Evolutionary conservation across 2,329 filamentous ascomycete genomes (phyloP).

Genomic region (Hypomyces rosellus): DNA sequence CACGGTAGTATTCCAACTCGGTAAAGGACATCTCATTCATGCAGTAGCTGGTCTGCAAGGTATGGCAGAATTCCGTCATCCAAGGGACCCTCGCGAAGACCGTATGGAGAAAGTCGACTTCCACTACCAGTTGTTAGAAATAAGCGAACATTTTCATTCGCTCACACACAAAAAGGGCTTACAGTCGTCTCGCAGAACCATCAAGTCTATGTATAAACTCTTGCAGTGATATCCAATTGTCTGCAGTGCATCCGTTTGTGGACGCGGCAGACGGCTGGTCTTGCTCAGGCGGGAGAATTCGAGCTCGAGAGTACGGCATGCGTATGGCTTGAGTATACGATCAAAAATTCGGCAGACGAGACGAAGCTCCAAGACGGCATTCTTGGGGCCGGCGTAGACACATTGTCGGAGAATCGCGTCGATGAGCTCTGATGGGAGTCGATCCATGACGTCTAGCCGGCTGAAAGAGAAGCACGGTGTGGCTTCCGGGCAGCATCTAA

Average conservation of each 20-base stretch:
- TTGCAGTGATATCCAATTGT: slow-evolving; percentile 42
- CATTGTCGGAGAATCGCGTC: slow-evolving; percentile 39
- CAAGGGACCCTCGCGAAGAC: slow-evolving; percentile 40
- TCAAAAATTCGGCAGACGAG: slow-evolving; percentile 46
- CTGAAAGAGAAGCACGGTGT: too few species aligned
- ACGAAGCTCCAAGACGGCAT: slow-evolving; percentile 37
- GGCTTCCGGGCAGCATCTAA: too few species aligned
- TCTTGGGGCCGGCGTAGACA: slow-evolving; percentile 37
- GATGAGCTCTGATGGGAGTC: slow-evolving; percentile 42
- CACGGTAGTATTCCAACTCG: slow-evolving; percentile 39
- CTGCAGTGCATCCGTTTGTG: slow-evolving; percentile 35
- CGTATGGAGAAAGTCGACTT: slow-evolving; percentile 41
- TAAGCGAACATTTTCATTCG: background rate
- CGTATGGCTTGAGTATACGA: slow-evolving; percentile 37
- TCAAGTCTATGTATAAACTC: slow-evolving; percentile 45
- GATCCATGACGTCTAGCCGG: slow-evolving; percentile 31
- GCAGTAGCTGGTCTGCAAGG: slow-evolving; percentile 40
- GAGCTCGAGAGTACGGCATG: slow-evolving; percentile 42
- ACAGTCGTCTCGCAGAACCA: slow-evolving; percentile 48
- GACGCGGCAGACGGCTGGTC: slow-evolving; percentile 26
- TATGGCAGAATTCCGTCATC: slow-evolving; percentile 39
- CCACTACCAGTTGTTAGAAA: slow-evolving; percentile 30
- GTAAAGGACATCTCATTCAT: slow-evolving; percentile 44
- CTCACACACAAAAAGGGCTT: slow-evolving; percentile 15
- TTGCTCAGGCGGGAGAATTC: slow-evolving; percentile 44